Percentiles rank a stretch among this genome's conserved stretches.
These are phyloP conservation scores for Pyrenophora graminea DNA, from an alignment of 2,329 filamentous ascomycete species.

Conservation along the genomic window DNA sequence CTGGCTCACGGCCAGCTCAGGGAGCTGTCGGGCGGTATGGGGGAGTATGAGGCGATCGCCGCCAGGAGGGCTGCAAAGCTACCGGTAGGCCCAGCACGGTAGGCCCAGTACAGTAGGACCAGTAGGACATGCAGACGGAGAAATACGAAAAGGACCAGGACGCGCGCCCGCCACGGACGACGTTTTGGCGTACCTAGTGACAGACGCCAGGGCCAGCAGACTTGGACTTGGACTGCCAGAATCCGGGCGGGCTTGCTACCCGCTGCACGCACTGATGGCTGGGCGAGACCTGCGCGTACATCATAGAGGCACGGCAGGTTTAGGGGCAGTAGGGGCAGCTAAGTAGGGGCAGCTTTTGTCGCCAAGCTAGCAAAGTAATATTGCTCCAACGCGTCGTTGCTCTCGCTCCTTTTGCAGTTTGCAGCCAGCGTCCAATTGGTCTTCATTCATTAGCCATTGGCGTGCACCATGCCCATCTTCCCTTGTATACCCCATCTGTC, in stretches of 20 bases:
- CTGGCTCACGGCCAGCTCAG: constrained; percentile 41
- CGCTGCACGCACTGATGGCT: constrained; percentile 22
- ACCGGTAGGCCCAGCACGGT: no score
- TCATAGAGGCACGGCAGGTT: constrained; percentile 23
- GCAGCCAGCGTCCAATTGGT: constrained; percentile 18
- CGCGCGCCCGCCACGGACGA: no score
- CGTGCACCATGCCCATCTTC: constrained; percentile 12
- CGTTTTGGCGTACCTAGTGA: constrained; percentile 3
- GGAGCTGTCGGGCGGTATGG: constrained; percentile 46
- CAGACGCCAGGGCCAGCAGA: constrained; percentile 14
- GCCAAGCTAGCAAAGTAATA: constrained; percentile 27
- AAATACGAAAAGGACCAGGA: not conserved
- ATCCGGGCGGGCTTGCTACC: constrained; percentile 19
- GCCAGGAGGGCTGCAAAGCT: constrained; percentile 32
- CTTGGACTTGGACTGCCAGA: no score
- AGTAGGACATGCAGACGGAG: not conserved
- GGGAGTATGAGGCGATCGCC: constrained; percentile 45
- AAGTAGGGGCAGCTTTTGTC: constrained; percentile 24
- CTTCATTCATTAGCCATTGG: constrained; percentile 18
- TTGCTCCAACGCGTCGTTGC: constrained; percentile 23
- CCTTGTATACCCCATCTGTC: constrained; percentile 11
- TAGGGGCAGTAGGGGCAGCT: constrained; percentile 30
- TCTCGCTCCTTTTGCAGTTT: constrained; percentile 35
- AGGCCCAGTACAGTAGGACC: no score
- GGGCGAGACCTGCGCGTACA: constrained; percentile 23